phyloP scores from a whole-genome alignment of 768 basidiomycete genomes.

The Daedaleopsis sinensis region DNA sequence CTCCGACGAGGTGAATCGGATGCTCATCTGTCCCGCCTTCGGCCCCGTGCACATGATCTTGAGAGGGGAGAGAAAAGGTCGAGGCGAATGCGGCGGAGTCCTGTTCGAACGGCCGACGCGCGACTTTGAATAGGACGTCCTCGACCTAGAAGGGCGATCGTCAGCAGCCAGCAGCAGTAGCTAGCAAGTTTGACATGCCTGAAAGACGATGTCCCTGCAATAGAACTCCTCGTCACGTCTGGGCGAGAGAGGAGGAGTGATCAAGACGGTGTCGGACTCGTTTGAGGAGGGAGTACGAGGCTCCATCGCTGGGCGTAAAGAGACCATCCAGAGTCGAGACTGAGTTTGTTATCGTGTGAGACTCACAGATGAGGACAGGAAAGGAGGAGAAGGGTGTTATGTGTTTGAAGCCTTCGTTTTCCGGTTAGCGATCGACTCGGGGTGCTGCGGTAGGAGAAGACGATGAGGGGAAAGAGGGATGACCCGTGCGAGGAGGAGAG shows the following conservation, averaged over 20 bases:
- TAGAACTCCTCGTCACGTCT: conserved; percentile 14
- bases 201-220: conserved; percentile 14
- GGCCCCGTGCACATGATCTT: conserved; percentile 41
- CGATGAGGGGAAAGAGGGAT: no score
- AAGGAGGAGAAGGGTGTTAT: no score
- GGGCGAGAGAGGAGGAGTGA: not conserved
- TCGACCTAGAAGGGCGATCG: conserved; percentile 7
- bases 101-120: conserved; percentile 43
- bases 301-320: not conserved
- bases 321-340: not conserved
- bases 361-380: no score
- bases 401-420: no score
- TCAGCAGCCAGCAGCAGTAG: not conserved
- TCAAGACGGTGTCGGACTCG: not conserved
- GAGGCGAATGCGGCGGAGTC: conserved; percentile 66
- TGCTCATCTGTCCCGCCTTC: conserved; percentile 69
- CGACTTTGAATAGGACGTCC: conserved; percentile 12
- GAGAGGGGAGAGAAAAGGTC: conserved; percentile 63
- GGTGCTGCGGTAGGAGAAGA: no score
- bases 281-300: not conserved
- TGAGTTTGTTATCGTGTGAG: no score
- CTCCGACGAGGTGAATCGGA: conserved; percentile 65
- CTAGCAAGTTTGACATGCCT: not conserved
- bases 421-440: no score
- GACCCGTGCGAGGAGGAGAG: no score